These are phyloP conservation scores for Triglochin maritima DNA, from an alignment of 106 monocot species.

Conservation along the genomic window DNA sequence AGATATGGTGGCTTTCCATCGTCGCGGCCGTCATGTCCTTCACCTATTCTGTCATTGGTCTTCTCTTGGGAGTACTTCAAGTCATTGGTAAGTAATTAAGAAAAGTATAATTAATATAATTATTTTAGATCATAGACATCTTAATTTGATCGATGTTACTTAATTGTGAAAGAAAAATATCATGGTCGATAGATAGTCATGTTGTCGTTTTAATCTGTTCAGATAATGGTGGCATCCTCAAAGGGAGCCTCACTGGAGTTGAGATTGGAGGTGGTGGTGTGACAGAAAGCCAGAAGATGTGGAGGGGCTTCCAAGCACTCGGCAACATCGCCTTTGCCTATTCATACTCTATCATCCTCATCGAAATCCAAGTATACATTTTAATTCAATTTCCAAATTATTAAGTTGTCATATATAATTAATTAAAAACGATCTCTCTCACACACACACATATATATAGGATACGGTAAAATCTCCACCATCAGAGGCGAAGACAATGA, in stretches of 20 bases:
- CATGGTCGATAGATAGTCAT: too few species aligned
- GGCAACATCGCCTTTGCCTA: slow-evolving; percentile 95
- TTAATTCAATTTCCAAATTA: neutral
- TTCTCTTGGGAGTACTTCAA: slow-evolving; percentile 36
- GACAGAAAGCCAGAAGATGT: slow-evolving; percentile 49
- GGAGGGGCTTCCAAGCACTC: slow-evolving; percentile 73
- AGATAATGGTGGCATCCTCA: slow-evolving; percentile 32
- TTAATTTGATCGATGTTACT: too few species aligned
- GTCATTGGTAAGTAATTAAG: slow-evolving; percentile 15
- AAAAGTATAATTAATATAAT: neutral
- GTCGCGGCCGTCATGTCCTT: slow-evolving; percentile 81
- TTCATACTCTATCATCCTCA: slow-evolving; percentile 88
- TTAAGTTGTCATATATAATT: too few species aligned
- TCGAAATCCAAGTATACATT: slow-evolving; percentile 62
- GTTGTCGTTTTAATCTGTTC: neutral
- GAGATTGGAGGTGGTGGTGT: slow-evolving; percentile 32
- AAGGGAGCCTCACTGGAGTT: slow-evolving; percentile 50
- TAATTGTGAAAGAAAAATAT: too few species aligned
- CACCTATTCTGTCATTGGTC: slow-evolving; percentile 67
- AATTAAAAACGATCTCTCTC: too few species aligned
- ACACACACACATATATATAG: too few species aligned
- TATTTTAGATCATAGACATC: too few species aligned
- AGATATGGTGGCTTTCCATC: slow-evolving; percentile 74
- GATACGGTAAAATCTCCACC: slow-evolving; percentile 75
- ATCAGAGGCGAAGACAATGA: slow-evolving; percentile 62